Percentiles rank a stretch among this genome's conserved stretches.
phyloP scores from a whole-genome alignment of 345 rosid species.

The Pistacia vera region DNA sequence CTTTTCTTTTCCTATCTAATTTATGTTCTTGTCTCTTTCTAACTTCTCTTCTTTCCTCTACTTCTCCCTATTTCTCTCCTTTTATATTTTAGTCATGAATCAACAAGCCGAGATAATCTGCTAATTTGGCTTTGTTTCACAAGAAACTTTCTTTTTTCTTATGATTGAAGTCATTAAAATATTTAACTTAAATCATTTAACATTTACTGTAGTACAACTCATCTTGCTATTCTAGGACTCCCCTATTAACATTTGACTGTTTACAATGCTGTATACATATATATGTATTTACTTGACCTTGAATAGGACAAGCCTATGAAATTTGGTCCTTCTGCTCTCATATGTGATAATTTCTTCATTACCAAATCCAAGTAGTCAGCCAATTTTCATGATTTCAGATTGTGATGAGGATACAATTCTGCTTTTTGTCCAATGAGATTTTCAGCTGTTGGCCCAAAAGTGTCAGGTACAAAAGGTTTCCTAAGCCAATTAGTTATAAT shows the following conservation, averaged over 20 bases:
- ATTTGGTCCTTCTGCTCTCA: neutral
- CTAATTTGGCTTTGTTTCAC: neutral
- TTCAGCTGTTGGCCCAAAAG: neutral
- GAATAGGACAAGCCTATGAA: neutral
- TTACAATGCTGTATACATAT: no score
- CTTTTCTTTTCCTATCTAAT: neutral
- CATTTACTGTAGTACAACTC: neutral
- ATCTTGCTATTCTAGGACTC: neutral
- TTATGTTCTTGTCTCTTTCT: neutral
- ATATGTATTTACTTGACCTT: neutral
- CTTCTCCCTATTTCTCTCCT: neutral
- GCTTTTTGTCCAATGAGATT: neutral
- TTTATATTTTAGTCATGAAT: neutral
- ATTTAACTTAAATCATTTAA: neutral
- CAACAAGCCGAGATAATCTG: neutral
- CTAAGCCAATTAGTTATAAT: constrained; percentile 1
- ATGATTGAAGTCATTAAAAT: neutral
- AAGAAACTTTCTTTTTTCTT: neutral
- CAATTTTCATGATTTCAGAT: neutral
- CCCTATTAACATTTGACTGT: neutral
- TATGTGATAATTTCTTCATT: neutral
- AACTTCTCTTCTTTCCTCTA: neutral
- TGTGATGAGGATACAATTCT: neutral
- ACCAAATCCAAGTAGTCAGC: neutral
- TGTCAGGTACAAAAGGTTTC: neutral